Base-by-base conservation (phyloP, 805 yeast species). In the Candida glaebosa region DNA sequence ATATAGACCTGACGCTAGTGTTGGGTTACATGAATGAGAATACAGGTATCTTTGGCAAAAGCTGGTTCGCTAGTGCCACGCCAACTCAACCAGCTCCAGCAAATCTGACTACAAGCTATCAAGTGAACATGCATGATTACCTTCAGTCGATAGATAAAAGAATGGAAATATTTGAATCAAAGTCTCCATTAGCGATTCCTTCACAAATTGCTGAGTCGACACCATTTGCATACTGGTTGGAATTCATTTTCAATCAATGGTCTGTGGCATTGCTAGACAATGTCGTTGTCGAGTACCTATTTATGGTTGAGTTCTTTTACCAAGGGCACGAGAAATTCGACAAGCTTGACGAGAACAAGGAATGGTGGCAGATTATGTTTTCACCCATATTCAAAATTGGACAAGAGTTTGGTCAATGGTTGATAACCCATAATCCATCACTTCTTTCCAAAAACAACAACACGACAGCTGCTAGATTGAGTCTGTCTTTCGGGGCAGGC, bases 131-230 rank as follows among this genome's bases (percentile, higher is more conserved):
- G 28, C 65, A 73, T 26, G 90, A 82, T 33, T 84, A 82, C 52
- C 65, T 68, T 10, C 58, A 50, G 40, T 68, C 73, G 1, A 57
- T 83, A 6, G 81, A 81, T 9, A 78, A 76, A 47, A 65, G 97
- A 45, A 60, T 76, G 15, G 75, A 77, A n/a, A 69, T 84, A 2
- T 61, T 87, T 15, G 63, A 45, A 16, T 64, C 40, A 6, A 36
- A 38, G 3, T 33, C 69, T 2, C 46, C 76, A 78, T 70, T 84
- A 1, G 90, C 84, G 0, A 78, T 89, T 67, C 78, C 85, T 3
- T 87, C 90, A 0, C 90, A 85, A 54, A 85, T 87, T 26, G 96
- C 96, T 0, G 96, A 89, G 58, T 76, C 82, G 12, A 82, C 81
- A 40, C 80, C 81, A 3, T 69, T 75, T 46, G 67, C 74, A 12